Evolutionary conservation across 345 rosid genomes (phyloP), one percentile per base, ranked within the genome.

Genomic region (Ricinus communis): DNA sequence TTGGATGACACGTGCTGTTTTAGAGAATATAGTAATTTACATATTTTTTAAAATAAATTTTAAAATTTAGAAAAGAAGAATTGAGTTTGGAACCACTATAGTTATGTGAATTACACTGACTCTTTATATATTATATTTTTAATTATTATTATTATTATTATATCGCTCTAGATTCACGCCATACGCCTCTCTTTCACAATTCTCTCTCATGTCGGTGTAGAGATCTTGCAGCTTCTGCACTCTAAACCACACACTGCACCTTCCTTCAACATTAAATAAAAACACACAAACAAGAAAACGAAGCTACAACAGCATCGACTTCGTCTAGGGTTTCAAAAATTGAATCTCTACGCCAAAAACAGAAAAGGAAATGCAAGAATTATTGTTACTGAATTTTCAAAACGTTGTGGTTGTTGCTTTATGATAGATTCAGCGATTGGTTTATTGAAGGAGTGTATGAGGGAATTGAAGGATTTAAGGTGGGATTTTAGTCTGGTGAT

Each of bases 401-500:
- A 52, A 22, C 50, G 52, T 19, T 54, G 62, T 68, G 7, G 66
- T 52, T 57, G 4, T 2, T 52, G 62, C 36, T 70, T 74, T 47
- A 59, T 68, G 80, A 49, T 74, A 30, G 57, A 21, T 68, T 58
- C 41, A 57, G 66, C 24, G 51, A 60, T 72, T 58, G 43, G 51
- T 58, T 62, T 56, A 51, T 61, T 8, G 4, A 14, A 51, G 75
- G 56, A 65, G 84, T 85, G 85, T 53, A 85, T 82, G 92, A 79
- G 85, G 82, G 86, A 81, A 75, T 74, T 69, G 71, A 67, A 73
- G 28, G 73, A 72, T 71, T 82, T 70, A 58, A 67, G 87, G 79
- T 75, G 82, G 86, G 86, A 85, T 78, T 86, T 74, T 43, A 87
- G 83, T 22, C 69, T 88, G 77, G 71, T 84, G 41, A 87, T 87